Evolutionary conservation across 2,329 filamentous ascomycete species (phyloP).

Genomic region (Neonectria hederae): DNA sequence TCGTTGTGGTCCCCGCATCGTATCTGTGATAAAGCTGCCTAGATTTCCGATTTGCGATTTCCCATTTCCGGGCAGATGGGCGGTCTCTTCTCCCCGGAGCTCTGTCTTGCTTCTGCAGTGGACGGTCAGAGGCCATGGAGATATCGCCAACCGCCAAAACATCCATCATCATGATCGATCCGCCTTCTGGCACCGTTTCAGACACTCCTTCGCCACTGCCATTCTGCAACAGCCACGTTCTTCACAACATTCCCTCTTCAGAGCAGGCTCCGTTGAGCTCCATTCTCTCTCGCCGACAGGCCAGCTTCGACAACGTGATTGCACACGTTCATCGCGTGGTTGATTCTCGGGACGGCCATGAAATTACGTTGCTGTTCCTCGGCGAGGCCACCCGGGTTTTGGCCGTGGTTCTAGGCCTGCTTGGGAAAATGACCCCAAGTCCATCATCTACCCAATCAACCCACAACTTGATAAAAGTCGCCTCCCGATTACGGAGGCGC

Average conservation of each 20-base stretch:
- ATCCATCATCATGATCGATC: neutral
- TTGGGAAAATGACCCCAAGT: neutral
- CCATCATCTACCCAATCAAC: neutral
- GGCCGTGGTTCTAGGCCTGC: slow-evolving; percentile 7
- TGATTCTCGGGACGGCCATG: slow-evolving; percentile 17
- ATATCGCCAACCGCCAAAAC: no score
- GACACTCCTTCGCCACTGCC: neutral
- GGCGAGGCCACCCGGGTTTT: slow-evolving; percentile 14
- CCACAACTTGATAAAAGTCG: neutral
- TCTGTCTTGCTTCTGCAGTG: neutral
- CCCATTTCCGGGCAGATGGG: neutral
- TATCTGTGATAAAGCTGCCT: neutral
- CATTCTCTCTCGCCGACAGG: neutral
- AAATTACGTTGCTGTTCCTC: slow-evolving; percentile 15
- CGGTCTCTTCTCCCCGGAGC: neutral
- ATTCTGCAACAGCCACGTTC: neutral
- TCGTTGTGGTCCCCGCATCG: neutral
- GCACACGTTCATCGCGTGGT: slow-evolving; percentile 9
- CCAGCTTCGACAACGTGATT: neutral
- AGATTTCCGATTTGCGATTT: neutral
- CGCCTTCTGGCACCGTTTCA: neutral
- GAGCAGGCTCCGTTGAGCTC: neutral
- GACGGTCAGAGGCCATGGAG: neutral
- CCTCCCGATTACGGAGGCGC: neutral
- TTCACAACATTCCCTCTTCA: neutral